Conservation (phyloP, 805 yeast species). For the Zygoascus tannicola region DNA sequence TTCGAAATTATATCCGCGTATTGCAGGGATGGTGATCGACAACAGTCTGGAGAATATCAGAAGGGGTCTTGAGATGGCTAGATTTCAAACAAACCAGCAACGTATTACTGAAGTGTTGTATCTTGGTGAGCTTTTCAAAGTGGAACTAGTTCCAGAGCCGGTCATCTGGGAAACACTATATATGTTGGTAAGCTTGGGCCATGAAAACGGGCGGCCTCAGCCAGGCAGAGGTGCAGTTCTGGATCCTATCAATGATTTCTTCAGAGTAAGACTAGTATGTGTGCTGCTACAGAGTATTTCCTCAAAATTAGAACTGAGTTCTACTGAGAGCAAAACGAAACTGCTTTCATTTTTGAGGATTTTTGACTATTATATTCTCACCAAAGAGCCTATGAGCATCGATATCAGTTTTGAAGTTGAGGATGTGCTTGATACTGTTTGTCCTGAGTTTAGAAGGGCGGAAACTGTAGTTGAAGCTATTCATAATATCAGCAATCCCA, state of each 20-base stretch:
- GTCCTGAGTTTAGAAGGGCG: conserved; percentile 32
- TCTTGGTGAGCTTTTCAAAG: conserved; percentile 48
- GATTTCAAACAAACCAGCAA: conserved; percentile 47
- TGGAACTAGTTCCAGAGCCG: conserved; percentile 37
- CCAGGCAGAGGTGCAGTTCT: conserved; percentile 32
- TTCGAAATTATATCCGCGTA: conserved; percentile 29
- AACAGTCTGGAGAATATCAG: conserved; percentile 52
- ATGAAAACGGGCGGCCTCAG: conserved; percentile 48
- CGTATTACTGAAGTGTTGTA: conserved; percentile 55
- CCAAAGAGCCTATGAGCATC: conserved; percentile 54
- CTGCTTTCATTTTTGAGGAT: conserved; percentile 40
- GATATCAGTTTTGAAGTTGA: conserved; percentile 49
- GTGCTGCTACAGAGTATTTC: conserved; percentile 31
- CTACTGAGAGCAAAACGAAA: conserved; percentile 1
- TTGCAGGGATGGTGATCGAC: conserved; percentile 47
- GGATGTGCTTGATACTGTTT: conserved; percentile 32
- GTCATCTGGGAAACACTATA: conserved; percentile 45
- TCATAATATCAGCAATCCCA: conserved; percentile 31
- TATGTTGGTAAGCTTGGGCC: conserved; percentile 55
- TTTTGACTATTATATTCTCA: conserved; percentile 61
- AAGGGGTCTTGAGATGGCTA: conserved; percentile 56
- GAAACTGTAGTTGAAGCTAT: conserved; percentile 37
- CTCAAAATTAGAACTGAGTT: not conserved
- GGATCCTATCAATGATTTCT: conserved; percentile 64
- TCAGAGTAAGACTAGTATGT: conserved; percentile 52